Conservation (phyloP, 2,329 filamentous ascomycete genomes). For the Westerdykella aurantiaca region DNA sequence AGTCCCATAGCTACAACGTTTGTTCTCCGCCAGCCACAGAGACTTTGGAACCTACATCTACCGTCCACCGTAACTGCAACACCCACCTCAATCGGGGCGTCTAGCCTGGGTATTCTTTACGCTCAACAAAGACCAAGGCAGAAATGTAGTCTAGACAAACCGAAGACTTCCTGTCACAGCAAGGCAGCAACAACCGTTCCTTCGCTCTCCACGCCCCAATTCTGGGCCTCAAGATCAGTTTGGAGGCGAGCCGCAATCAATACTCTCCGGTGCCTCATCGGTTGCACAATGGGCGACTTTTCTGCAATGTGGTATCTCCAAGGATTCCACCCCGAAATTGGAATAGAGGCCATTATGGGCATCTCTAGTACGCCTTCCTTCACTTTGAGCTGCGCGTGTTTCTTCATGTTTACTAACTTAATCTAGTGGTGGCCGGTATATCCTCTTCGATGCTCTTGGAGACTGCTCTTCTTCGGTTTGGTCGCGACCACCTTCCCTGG, state of each 20-base stretch:
- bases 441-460: slow-evolving; percentile 50
- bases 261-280: slow-evolving; percentile 51
- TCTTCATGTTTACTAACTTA: not conserved
- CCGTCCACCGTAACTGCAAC: too few relatives aligned
- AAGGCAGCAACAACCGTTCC: not conserved
- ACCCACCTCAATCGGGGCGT: too few relatives aligned
- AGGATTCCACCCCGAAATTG: slow-evolving; percentile 42
- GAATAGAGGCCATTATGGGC: slow-evolving; percentile 48
- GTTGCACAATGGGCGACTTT: slow-evolving; percentile 54
- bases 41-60: too few relatives aligned
- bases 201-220: slow-evolving; percentile 7
- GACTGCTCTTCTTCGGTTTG: slow-evolving; percentile 46
- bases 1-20: too few relatives aligned
- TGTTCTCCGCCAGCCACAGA: too few relatives aligned
- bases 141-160: too few relatives aligned
- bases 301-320: slow-evolving; percentile 53
- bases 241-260: slow-evolving; percentile 52
- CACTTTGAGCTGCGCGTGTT: not conserved
- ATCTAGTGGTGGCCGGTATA: slow-evolving; percentile 48
- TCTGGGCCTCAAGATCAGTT: slow-evolving; percentile 34
- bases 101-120: too few relatives aligned
- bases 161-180: too few relatives aligned
- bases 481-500: slow-evolving; percentile 47
- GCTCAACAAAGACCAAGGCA: too few relatives aligned
- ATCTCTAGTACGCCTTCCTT: slow-evolving; percentile 37